Base-by-base conservation (phyloP, 106 monocot species). In the Dendrobium officinale region DNA sequence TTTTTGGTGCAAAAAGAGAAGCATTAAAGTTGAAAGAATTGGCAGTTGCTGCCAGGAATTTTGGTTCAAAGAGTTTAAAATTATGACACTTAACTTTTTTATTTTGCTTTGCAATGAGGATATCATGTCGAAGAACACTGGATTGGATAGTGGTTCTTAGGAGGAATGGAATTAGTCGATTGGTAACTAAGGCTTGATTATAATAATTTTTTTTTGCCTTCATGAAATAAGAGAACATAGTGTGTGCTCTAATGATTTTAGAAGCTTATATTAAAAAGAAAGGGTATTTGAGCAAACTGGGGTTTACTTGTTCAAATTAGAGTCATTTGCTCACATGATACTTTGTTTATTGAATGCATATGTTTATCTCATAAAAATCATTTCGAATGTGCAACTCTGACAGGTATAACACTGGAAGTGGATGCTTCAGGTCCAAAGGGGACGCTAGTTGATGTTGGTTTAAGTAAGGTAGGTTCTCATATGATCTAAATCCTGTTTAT, bases 381-480 rank as follows among this genome's bases (percentile, higher is more conserved):
- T 70, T 37, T 37, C 13, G 29, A 33, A 70, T 70, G 41, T 73
- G 41, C 5, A 78, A n/a, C 51, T 31, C 27, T 80, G 72, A 16
- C 81, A 97, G 96, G 96, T 84, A 77, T 98, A 77, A 94, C 97
- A 40, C 75, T 98, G 87, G 84, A 92, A 78, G 82, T 82, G 77
- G 85, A 82, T 83, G 76, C 66, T 73, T 79, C 84, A 48, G 56
- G 67, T 75, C 72, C 84, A 42, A 67, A 80, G 40, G 94, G 94
- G 55, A 98, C 94, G 72, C 81, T 84, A 79, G 90, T 96, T 81
- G 91, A 96, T 89, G 96, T 96, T 83, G 96, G 96, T 10, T 92
- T 96, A 81, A 87, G 83, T 84, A 96, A 96, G 93, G 96, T 96
- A 54, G 81, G 82, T 26, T 72, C 75, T 67, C 9, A 47, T 20